phyloP scores from a whole-genome alignment of 345 rosid species.

The Heritiera fomes region DNA sequence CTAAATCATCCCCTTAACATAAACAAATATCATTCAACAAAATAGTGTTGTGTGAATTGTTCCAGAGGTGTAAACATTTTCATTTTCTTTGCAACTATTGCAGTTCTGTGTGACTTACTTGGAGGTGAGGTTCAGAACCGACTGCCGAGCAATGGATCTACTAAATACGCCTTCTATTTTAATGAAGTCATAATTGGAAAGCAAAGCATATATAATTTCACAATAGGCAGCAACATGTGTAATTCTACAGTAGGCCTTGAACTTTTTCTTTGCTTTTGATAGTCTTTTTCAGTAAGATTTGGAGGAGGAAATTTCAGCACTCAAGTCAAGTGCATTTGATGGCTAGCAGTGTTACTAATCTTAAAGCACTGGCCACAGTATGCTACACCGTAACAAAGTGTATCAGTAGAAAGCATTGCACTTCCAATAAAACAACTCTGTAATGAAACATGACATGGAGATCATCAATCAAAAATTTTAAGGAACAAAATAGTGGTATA shows the following conservation, averaged over 20 bases:
- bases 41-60: too few species aligned
- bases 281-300: neutral
- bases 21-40: too few species aligned
- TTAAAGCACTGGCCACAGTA: neutral
- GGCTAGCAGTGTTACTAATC: neutral
- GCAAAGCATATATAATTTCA: neutral
- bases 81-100: constrained; percentile 48
- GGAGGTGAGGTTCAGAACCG: constrained; percentile 86
- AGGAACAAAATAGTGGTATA: neutral
- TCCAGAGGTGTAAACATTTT: constrained; percentile 21
- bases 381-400: neutral
- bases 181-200: constrained; percentile 27
- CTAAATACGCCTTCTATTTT: constrained; percentile 75
- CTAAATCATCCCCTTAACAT: too few species aligned
- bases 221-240: neutral
- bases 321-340: neutral
- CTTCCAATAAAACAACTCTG: neutral
- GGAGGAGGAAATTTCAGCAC: neutral
- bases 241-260: neutral
- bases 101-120: constrained; percentile 57
- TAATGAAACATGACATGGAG: neutral
- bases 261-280: neutral
- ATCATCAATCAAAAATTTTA: neutral
- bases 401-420: neutral
- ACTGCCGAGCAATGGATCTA: constrained; percentile 62